Evolutionary conservation across 1,139 yeast species (phyloP).

Genomic region (Yamadazyma membranifaciens): DNA sequence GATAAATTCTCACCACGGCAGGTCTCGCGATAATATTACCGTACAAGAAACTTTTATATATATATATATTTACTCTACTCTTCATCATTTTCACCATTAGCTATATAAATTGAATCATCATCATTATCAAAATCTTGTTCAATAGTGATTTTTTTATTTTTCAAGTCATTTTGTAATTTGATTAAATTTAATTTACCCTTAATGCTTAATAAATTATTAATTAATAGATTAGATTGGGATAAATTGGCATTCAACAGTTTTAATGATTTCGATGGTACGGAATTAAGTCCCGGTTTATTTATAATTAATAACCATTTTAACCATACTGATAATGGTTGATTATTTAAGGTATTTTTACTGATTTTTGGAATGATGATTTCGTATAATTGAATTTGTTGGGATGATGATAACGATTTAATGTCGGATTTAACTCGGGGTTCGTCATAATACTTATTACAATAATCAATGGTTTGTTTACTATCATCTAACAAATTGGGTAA

Average conservation of each 20-base stretch:
- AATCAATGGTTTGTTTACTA: conserved; percentile 16
- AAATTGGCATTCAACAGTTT: conserved; percentile 22
- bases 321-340: conserved; percentile 41
- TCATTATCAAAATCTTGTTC: conserved; percentile 21
- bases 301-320: conserved; percentile 48
- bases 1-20: too few relatives aligned
- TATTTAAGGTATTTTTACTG: conserved; percentile 32
- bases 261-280: conserved; percentile 9
- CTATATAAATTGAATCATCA: conserved; percentile 27
- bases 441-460: conserved; percentile 36
- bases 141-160: conserved; percentile 26
- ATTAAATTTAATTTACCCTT: conserved; percentile 46
- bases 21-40: too few relatives aligned
- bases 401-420: conserved; percentile 22
- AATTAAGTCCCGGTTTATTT: conserved; percentile 24
- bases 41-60: too few relatives aligned
- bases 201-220: conserved; percentile 41
- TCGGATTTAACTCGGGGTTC: conserved; percentile 35
- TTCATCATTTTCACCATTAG: conserved; percentile 47
- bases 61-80: neutral
- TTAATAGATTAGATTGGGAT: conserved; percentile 30
- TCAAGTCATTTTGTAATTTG: conserved; percentile 37
- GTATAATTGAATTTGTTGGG: conserved; percentile 28
- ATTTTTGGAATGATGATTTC: conserved; percentile 32
- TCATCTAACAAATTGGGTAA: neutral